Base-by-base conservation (phyloP, 2,329 filamentous ascomycete species). In the Exserohilum rostratum region DNA sequence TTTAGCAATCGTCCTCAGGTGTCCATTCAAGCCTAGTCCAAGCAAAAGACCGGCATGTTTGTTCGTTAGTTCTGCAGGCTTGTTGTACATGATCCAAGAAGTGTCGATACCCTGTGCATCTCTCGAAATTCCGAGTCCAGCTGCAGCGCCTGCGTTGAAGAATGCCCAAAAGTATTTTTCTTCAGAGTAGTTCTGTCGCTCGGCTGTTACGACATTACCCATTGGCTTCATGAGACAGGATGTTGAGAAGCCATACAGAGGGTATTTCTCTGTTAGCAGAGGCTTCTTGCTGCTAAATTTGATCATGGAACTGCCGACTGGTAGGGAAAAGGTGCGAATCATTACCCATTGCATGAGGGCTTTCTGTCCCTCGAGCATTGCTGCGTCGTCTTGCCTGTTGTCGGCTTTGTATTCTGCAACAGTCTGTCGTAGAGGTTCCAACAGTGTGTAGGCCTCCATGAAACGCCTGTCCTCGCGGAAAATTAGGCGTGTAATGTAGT, bases 131-230 rank as follows among this genome's bases (percentile, higher is more conserved):
- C 92, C 90, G 22, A 99, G 79, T 3, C 95, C 95, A 20, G 90
- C 91, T n/a, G 93, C 90, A 27, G 96, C 93, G 6, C 95, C 95
- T 54, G 96, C 91, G 72, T 99, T 95, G 76, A 99, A 99, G 76
- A 97, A 99, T 0, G 93, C 93, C 95, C 95, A 99, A 70, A 91
- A 93, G 35, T 96, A 91, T 75, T 96, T 98, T 67, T 99, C 95
- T 76, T 99, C 95, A 0, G 90, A 93, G 68, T 96, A 96, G 2
- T 89, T 81, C 5, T 84, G 82, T 67, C 93, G 91, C 70, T 99
- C 95, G 6, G 95, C 92, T n/a, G 91, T 93, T 27, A 99, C 90
- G 2, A 91, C 96, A 31, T 92, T 92, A 60, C 96, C 95, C 57
- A 90, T 88, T 2, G 96, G 95, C 70, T 92, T 95, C 80, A 99